These are phyloP conservation scores for Coprinopsis cinerea DNA, from an alignment of 768 basidiomycete species.

Conservation along the genomic window DNA sequence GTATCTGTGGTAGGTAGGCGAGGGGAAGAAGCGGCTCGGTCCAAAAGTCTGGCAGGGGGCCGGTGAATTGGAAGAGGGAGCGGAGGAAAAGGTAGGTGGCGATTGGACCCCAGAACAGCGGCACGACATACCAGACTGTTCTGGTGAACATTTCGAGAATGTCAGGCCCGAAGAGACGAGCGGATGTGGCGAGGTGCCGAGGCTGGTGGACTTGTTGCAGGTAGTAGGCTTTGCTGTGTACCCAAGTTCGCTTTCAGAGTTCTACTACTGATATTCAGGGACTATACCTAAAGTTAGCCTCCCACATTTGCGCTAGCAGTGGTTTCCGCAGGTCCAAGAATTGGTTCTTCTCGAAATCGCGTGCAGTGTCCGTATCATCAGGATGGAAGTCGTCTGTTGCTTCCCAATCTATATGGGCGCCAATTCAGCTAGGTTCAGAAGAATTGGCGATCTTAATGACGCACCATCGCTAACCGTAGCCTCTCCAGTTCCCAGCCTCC, in stretches of 20 bases:
- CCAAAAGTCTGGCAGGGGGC: slow-evolving; percentile 60
- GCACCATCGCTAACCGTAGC: slow-evolving; percentile 73
- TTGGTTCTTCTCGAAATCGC: slow-evolving; percentile 83
- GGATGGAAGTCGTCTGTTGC: slow-evolving; percentile 87
- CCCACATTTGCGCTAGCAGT: slow-evolving; percentile 81
- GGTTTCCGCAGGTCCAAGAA: slow-evolving; percentile 90
- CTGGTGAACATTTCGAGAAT: slow-evolving; percentile 75
- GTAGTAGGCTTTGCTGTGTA: slow-evolving; percentile 86
- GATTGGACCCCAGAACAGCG: slow-evolving; percentile 88
- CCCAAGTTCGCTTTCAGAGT: too few species aligned
- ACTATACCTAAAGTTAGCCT: slow-evolving; percentile 71
- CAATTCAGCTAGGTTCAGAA: neutral
- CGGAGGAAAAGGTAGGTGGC: slow-evolving; percentile 71
- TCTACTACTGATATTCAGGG: too few species aligned
- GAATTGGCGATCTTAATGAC: slow-evolving; percentile 21
- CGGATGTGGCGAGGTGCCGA: slow-evolving; percentile 75
- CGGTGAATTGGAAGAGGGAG: slow-evolving; percentile 77
- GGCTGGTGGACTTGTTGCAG: slow-evolving; percentile 96
- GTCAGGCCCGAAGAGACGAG: slow-evolving; percentile 79
- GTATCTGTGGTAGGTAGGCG: slow-evolving; percentile 38
- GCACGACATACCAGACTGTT: slow-evolving; percentile 92
- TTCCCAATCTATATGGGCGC: slow-evolving; percentile 65
- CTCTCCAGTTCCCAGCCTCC: slow-evolving; percentile 71
- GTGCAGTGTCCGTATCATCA: slow-evolving; percentile 74
- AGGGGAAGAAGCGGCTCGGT: slow-evolving; percentile 52